Percentiles rank a stretch among this genome's conserved stretches.
These are phyloP conservation scores for Pseudonitzschia multiseries DNA, from an alignment of 108 stramenopile species.

Conservation along the genomic window DNA sequence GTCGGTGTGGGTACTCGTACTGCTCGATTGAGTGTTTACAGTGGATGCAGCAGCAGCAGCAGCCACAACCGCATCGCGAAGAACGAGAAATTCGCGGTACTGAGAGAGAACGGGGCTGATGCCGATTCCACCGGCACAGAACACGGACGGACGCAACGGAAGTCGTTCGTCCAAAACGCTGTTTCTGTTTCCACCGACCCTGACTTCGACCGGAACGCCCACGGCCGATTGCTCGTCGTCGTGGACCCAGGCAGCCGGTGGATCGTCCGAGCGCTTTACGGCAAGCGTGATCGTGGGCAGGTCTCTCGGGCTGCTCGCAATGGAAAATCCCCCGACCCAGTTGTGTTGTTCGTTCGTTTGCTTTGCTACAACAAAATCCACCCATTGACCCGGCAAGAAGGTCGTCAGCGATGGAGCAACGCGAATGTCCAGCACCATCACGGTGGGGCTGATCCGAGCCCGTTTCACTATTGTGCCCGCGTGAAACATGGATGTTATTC, in stretches of 20 bases:
- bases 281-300: constrained; percentile 31
- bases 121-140: constrained; percentile 43
- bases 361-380: constrained; percentile 29
- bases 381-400: constrained; percentile 40
- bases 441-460: constrained; percentile 27
- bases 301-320: constrained; percentile 30
- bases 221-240: constrained; percentile 15
- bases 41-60: too few relatives aligned
- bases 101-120: constrained; percentile 29
- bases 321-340: constrained; percentile 43
- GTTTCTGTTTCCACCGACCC: constrained; percentile 42
- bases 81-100: constrained; percentile 27
- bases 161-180: too few relatives aligned
- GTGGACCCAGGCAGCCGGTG: constrained; percentile 33
- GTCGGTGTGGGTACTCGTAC: too few relatives aligned
- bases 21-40: too few relatives aligned
- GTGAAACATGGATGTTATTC: constrained; percentile 38
- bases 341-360: too few relatives aligned
- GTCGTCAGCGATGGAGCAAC: constrained; percentile 4
- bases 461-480: constrained; percentile 22
- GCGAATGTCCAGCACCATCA: constrained; percentile 23
- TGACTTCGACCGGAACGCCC: constrained; percentile 14
- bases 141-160: constrained; percentile 16
- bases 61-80: constrained; percentile 9
- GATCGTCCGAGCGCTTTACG: constrained; percentile 24